Percentiles rank a stretch among this genome's conserved stretches.
phyloP scores from a whole-genome alignment of 164 flowering plant genomes.

The Magnolia changhungtana region DNA sequence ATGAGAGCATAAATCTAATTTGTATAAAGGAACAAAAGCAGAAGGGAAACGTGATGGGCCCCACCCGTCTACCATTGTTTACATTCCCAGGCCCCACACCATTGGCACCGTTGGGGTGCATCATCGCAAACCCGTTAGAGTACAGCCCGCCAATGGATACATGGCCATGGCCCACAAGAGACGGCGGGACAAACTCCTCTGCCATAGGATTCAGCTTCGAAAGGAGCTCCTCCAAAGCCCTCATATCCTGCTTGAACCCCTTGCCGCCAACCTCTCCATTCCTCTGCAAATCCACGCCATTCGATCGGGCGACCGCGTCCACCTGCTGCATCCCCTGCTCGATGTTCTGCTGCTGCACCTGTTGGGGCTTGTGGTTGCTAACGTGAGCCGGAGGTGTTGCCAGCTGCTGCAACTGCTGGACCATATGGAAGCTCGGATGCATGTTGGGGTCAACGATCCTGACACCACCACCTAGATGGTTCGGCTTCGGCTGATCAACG shows the following conservation, averaged over 20 bases:
- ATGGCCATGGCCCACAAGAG: constrained; percentile 26
- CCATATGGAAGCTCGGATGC: constrained; percentile 14
- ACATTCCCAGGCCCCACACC: constrained; percentile 23
- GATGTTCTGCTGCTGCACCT: background rate
- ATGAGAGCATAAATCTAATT: background rate
- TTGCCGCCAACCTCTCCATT: constrained; percentile 29
- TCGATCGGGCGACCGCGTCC: constrained; percentile 4
- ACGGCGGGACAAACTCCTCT: constrained; percentile 81
- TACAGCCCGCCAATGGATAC: constrained; percentile 26
- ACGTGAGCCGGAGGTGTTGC: background rate
- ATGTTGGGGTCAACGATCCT: constrained; percentile 2
- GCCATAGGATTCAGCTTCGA: constrained; percentile 94
- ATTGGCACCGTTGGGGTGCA: constrained; percentile 11
- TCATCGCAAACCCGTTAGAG: constrained; percentile 23
- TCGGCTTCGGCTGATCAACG: constrained; percentile 14
- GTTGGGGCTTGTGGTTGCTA: background rate
- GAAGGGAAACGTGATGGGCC: background rate
- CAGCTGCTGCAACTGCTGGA: constrained; percentile 18
- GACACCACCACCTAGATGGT: constrained; percentile 14
- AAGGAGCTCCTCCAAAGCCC: constrained; percentile 79
- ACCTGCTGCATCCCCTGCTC: constrained; percentile 11
- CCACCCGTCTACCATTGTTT: constrained; percentile 47
- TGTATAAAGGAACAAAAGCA: background rate
- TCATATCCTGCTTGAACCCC: constrained; percentile 59
- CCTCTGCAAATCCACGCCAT: constrained; percentile 23